Evolutionary conservation across 495 filamentous ascomycete species (phyloP).

Genomic region (Xylaria acuta): DNA sequence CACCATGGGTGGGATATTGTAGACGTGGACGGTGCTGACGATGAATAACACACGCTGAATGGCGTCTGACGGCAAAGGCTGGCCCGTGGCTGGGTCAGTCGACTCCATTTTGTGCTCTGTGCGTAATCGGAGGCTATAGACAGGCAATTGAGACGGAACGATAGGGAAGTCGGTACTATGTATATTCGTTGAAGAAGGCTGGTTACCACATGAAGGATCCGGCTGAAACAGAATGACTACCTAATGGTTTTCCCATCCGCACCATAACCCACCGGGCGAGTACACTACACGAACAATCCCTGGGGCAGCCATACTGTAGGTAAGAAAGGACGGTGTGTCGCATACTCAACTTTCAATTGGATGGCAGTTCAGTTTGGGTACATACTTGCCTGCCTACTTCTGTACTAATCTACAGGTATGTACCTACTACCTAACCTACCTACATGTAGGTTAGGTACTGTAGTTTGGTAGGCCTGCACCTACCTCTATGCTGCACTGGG

Average conservation of each 20-base stretch:
- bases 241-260: constrained; percentile 13
- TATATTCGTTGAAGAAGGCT: constrained; percentile 18
- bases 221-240: not conserved
- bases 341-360: constrained; percentile 20
- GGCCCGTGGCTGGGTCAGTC: constrained; percentile 65
- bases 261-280: not conserved
- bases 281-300: not conserved
- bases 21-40: constrained; percentile 73
- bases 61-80: constrained; percentile 65
- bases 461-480: not conserved
- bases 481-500: not conserved
- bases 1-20: constrained; percentile 75
- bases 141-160: not conserved
- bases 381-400: not conserved
- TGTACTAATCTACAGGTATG: not conserved
- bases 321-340: constrained; percentile 11
- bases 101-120: constrained; percentile 42
- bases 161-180: not conserved
- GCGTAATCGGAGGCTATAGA: not conserved
- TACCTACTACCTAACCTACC: too few species aligned
- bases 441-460: not conserved
- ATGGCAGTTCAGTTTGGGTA: not conserved
- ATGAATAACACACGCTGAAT: constrained; percentile 83
- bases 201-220: not conserved
- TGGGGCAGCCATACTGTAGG: constrained; percentile 2